Base-by-base conservation (phyloP, 2,329 filamentous ascomycete species). In the Nothopassalora personata region DNA sequence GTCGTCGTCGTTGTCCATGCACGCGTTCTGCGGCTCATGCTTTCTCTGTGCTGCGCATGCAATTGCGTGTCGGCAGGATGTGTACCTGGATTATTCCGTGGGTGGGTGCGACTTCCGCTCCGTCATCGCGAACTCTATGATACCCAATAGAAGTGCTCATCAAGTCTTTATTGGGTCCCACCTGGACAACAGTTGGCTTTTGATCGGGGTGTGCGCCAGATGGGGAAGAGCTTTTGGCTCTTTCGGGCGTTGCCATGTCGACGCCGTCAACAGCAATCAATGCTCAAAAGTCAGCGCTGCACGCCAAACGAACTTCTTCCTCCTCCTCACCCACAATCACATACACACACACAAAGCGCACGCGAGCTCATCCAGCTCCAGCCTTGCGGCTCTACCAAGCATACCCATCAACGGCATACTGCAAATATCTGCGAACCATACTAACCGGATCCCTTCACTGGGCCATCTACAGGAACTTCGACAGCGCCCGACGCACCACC, bases 361-460 rank as follows among this genome's bases (percentile, higher is more conserved):
- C 57, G 64, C 61, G 58, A 60, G 62, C 58, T 59, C 52, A 15
- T 34, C 49, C 9, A 51, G 49, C 49, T 59, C 58, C 60, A 68
- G 66, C 67, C 69, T 63, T 59, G 60, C 36, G 51, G 56, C 62
- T 65, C 62, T 64, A 56, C 56, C 53, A 56, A 59, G 55, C 59
- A 56, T 59, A 57, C 49, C 62, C 66, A 67, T 67, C 66, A 64
- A 64, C 65, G 63, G 66, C 66, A 67, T 71, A 73, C 71, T 72
- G 70, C 70, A 72, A 68, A 70, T 68, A 70, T 71, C 65, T 70
- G 67, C 69, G 61, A 70, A 60, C 62, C 59, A 66, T 70, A 72
- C 71, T 72, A 73, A 74, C 68, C 60, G 66, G 71, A 72, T 67
- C 70, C 68, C 70, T 73, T 72, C 52, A 73, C 64, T 71, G 71